Evolutionary conservation across 2,329 filamentous ascomycete species (phyloP), one percentile per base, ranked within the genome.

Genomic region (Fusarium abutilonis): DNA sequence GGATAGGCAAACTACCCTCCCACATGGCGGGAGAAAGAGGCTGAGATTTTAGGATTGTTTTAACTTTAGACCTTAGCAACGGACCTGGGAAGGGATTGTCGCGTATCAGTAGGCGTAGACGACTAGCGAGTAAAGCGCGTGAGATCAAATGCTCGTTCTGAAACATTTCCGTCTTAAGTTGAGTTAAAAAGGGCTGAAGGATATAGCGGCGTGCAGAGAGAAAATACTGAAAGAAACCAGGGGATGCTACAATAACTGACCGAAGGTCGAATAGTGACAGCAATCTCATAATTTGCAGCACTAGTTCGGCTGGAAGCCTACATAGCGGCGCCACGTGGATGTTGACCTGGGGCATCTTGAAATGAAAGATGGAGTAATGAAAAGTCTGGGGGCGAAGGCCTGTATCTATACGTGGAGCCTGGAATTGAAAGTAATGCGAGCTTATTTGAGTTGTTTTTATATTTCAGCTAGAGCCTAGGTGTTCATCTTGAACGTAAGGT

Each of bases 251-350:
- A 14, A 52, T 32, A 26, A 45, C 9, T 21, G n/a, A 14, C 15
- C 49, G 23, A 45, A 52, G 21, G 40, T 52, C 40, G 17, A 52
- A 35, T 44, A 21, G 31, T 21, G 49, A 52, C 5, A 52, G 40
- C 11, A 6, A 44, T 39, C 40, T 52, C 23, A 52, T 52, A 17
- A 52, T 38, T 52, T 44, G 49, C 6, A 52, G 49, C 39, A 45
- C 15, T 17, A 52, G 40, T 45, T 44, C 40, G 40, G 49, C 35
- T 39, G 40, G 49, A 45, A 52, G 49, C 49, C 32, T 45, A 31
- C 41, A 52, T 44, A 52, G n/a, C 9, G 40, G 23, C 28, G 39
- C 40, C 40, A 44, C 42, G 32, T 32, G 21, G 17, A 44, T 31
- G 11, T 52, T 45, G 31, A 21, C 17, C 36, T 31, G 34, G n/a